These are phyloP conservation scores for Nicotiana attenuata DNA, from an alignment of 257 asterid species.

Conservation along the genomic window DNA sequence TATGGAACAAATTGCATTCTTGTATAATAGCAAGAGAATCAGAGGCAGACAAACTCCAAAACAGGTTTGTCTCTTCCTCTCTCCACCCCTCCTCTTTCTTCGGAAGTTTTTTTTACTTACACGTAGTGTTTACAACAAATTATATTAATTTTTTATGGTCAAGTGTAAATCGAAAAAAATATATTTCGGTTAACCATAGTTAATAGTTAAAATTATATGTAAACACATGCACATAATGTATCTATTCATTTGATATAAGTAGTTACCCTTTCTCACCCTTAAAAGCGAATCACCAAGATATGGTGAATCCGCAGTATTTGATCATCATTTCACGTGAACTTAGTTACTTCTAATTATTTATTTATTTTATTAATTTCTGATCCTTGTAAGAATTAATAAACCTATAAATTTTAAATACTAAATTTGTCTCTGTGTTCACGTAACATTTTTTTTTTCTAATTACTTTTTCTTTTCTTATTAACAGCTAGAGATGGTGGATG, in stretches of 20 bases:
- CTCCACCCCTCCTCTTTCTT: no score
- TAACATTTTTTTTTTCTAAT: not conserved
- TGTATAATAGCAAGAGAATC: not conserved
- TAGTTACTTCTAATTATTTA: no score
- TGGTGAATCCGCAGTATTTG: no score
- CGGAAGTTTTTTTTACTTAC: fast-evolving
- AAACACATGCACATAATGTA: not conserved
- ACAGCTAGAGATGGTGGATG: not conserved
- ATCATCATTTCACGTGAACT: no score
- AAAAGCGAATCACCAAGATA: not conserved
- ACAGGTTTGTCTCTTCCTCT: not conserved
- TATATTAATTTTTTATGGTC: no score
- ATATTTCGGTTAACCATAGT: not conserved
- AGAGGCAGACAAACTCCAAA: not conserved
- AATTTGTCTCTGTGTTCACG: not conserved
- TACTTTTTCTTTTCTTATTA: not conserved
- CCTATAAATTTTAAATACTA: no score
- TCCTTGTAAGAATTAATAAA: no score
- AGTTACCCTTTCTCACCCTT: not conserved
- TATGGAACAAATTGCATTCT: not conserved
- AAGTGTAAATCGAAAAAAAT: no score
- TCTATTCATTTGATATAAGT: not conserved
- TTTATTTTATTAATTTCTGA: no score
- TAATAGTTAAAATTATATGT: not conserved
- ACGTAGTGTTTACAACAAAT: no score